Conservation (phyloP, 768 basidiomycete genomes). For the Naganishia vishniacii region DNA sequence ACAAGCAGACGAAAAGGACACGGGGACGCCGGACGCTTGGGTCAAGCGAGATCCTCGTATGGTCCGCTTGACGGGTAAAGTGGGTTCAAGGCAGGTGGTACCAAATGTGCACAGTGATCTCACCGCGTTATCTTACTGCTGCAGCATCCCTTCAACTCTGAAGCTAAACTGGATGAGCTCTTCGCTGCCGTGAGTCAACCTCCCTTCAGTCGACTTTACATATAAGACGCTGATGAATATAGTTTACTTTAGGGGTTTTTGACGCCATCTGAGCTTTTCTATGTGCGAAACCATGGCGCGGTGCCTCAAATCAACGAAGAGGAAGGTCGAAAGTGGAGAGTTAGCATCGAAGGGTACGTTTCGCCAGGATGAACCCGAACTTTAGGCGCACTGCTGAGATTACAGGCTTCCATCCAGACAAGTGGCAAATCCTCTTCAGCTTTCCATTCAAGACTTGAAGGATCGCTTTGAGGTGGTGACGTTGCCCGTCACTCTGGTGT, state of each 20-base stretch:
- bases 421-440: constrained; percentile 30
- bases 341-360: constrained; percentile 54
- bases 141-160: constrained; percentile 61
- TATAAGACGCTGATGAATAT: neutral
- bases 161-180: constrained; percentile 53
- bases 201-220: neutral
- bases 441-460: constrained; percentile 54
- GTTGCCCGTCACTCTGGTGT: constrained; percentile 60
- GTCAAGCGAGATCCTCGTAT: constrained; percentile 51
- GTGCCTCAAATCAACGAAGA: constrained; percentile 54
- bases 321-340: constrained; percentile 51
- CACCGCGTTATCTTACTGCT: neutral
- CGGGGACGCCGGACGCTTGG: constrained; percentile 52
- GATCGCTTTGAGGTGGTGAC: constrained; percentile 56
- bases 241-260: constrained; percentile 53
- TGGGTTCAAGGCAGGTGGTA: neutral
- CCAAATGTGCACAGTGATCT: constrained; percentile 43
- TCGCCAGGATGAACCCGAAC: neutral
- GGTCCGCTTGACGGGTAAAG: constrained; percentile 53
- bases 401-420: too few relatives aligned
- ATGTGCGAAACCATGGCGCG: constrained; percentile 62
- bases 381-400: too few relatives aligned
- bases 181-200: constrained; percentile 49
- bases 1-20: constrained; percentile 35
- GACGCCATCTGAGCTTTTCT: constrained; percentile 57